Evolutionary conservation across 345 rosid genomes (phyloP).

Genomic region (Populus simonii): DNA sequence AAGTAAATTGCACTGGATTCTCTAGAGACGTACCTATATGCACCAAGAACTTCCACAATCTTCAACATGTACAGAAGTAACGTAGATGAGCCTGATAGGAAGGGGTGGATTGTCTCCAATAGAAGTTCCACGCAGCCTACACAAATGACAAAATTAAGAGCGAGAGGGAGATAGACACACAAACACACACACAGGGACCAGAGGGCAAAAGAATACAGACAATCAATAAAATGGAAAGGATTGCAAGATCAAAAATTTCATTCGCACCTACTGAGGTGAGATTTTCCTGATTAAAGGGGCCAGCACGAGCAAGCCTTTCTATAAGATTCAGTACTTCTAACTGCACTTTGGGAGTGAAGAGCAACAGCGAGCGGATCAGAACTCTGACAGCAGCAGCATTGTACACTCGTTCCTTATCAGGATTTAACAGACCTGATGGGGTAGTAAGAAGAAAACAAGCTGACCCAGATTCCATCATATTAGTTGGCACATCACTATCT

Average conservation of each 20-base stretch:
- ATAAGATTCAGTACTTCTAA: conserved; percentile 75
- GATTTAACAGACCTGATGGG: conserved; percentile 60
- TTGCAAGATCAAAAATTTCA: neutral
- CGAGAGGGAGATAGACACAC: neutral
- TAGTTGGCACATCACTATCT: conserved; percentile 45
- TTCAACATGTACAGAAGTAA: conserved; percentile 77
- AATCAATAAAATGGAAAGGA: conserved; percentile 4
- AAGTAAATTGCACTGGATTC: conserved; percentile 9
- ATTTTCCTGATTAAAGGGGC: conserved; percentile 91
- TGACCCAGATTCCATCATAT: conserved; percentile 44
- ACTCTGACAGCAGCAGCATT: conserved; percentile 90
- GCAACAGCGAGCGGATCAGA: conserved; percentile 81
- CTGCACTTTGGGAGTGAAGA: conserved; percentile 91
- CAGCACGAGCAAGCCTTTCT: conserved; percentile 78
- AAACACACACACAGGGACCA: no score
- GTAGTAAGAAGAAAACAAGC: conserved; percentile 51
- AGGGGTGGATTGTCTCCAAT: conserved; percentile 84
- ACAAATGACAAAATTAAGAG: conserved; percentile 4
- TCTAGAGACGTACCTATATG: conserved; percentile 61
- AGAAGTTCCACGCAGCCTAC: conserved; percentile 93
- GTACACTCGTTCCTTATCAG: conserved; percentile 77
- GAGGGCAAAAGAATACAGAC: conserved; percentile 12
- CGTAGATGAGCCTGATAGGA: conserved; percentile 79
- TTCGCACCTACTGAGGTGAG: conserved; percentile 89
- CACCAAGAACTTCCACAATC: conserved; percentile 95